Conservation (phyloP, 192 early-diverging fungal species). For the Phlyctochytrium arcticum region DNA sequence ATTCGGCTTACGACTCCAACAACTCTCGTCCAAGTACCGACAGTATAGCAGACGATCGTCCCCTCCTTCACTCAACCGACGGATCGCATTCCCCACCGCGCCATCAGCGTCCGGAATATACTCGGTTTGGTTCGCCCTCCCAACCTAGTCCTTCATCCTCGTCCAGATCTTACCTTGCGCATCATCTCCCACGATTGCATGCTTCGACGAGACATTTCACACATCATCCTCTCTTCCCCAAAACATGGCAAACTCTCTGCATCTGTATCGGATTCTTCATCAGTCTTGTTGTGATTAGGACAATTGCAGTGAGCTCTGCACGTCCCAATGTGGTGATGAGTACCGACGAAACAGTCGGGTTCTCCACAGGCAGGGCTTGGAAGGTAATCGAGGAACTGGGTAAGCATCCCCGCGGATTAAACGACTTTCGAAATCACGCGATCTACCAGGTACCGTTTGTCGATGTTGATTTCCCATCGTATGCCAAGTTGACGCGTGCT, state of each 20-base stretch:
- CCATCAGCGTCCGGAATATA: too few species aligned
- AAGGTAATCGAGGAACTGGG: background rate
- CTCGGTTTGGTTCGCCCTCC: too few species aligned
- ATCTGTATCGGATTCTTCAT: background rate
- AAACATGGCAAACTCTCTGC: background rate
- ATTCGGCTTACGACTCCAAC: too few species aligned
- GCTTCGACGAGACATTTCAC: background rate
- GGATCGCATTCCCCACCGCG: too few species aligned
- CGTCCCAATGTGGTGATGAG: background rate
- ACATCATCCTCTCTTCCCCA: background rate
- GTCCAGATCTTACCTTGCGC: too few species aligned
- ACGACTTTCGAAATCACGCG: background rate
- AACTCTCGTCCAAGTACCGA: too few species aligned
- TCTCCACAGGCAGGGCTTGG: background rate
- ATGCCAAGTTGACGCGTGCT: background rate
- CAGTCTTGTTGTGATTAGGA: background rate
- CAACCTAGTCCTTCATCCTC: too few species aligned
- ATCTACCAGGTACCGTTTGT: background rate
- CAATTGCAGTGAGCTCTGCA: background rate
- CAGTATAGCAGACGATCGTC: too few species aligned
- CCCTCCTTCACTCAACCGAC: too few species aligned
- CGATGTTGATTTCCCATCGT: background rate
- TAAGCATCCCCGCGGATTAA: background rate
- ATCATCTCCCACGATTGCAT: too few species aligned
- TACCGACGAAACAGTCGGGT: background rate